These are phyloP conservation scores for Exutisphaerella laricina DNA, from an alignment of 2,329 filamentous ascomycete species.

Conservation along the genomic window DNA sequence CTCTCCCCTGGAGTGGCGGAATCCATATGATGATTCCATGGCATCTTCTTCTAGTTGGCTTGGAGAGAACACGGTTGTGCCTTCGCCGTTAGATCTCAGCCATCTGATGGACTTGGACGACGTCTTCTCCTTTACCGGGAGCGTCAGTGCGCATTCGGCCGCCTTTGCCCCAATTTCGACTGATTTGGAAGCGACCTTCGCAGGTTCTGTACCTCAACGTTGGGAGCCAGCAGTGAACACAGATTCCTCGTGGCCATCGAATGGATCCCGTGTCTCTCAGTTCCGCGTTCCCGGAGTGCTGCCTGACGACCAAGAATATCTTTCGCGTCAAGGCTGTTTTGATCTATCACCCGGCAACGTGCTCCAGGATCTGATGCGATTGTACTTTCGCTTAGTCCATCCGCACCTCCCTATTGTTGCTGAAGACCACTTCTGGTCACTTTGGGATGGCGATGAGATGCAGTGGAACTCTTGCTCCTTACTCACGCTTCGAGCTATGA, in stretches of 20 bases:
- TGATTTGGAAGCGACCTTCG: too few species aligned
- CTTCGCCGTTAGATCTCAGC: conserved; percentile 17
- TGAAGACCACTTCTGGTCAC: conserved; percentile 19
- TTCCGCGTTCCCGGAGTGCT: conserved; percentile 8
- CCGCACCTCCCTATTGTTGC: conserved; percentile 17
- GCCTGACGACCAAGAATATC: conserved; percentile 15
- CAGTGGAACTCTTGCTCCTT: conserved; percentile 11
- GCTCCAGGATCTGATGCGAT: conserved; percentile 14
- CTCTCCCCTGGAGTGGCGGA: conserved; percentile 6
- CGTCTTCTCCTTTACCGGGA: conserved; percentile 20
- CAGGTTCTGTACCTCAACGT: too few species aligned
- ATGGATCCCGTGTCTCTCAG: conserved; percentile 4
- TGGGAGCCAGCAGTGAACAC: conserved; percentile 5
- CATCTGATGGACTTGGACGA: conserved; percentile 20
- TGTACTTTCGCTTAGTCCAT: conserved; percentile 20
- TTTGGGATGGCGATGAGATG: conserved; percentile 15
- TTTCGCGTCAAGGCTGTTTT: conserved; percentile 18
- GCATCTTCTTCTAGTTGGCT: conserved; percentile 9
- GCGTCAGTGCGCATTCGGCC: conserved; percentile 9
- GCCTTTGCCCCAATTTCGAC: too few species aligned
- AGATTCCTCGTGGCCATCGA: conserved; percentile 7
- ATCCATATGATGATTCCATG: conserved; percentile 12
- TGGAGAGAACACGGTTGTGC: conserved; percentile 13
- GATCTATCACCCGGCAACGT: conserved; percentile 14
- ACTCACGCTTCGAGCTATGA: conserved; percentile 15